Conservation (phyloP, 345 rosid genomes). For the Camelina laxa region DNA sequence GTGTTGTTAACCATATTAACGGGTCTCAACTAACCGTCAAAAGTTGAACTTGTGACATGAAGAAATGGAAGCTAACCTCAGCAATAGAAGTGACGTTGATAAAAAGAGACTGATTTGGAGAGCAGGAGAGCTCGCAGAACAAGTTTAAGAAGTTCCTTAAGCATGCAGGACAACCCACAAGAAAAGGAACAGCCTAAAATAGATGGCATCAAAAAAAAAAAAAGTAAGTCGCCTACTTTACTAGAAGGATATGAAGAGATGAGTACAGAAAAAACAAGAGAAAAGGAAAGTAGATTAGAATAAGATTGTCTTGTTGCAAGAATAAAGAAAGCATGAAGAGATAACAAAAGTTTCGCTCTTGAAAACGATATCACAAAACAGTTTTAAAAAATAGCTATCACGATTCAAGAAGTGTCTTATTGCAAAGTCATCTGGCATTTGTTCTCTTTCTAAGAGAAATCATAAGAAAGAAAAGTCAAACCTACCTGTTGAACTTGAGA, state of each 20-base stretch:
- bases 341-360: not conserved
- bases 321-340: slow-evolving; percentile 9
- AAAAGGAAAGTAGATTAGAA: slow-evolving; percentile 19
- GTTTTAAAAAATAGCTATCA: not conserved
- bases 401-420: no score
- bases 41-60: not conserved
- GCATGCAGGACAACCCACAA: slow-evolving; percentile 99
- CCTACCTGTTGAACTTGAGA: slow-evolving; percentile 98
- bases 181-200: slow-evolving; percentile 88
- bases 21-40: slow-evolving; percentile 9
- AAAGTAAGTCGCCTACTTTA: slow-evolving; percentile 25
- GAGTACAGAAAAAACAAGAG: slow-evolving; percentile 5
- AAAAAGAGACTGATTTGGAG: slow-evolving; percentile 90
- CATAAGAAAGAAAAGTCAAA: slow-evolving; percentile 36
- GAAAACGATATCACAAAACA: not conserved
- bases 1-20: slow-evolving; percentile 17
- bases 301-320: slow-evolving; percentile 9
- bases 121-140: slow-evolving; percentile 93
- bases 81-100: slow-evolving; percentile 83
- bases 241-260: slow-evolving; percentile 16
- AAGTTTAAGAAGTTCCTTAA: slow-evolving; percentile 93
- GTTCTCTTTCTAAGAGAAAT: slow-evolving; percentile 10
- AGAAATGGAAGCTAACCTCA: slow-evolving; percentile 60
- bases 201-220: not conserved
- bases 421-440: slow-evolving; percentile 3